Evolutionary conservation across 192 early-diverging fungal species (phyloP).

Genomic region (Linnemannia zychae): DNA sequence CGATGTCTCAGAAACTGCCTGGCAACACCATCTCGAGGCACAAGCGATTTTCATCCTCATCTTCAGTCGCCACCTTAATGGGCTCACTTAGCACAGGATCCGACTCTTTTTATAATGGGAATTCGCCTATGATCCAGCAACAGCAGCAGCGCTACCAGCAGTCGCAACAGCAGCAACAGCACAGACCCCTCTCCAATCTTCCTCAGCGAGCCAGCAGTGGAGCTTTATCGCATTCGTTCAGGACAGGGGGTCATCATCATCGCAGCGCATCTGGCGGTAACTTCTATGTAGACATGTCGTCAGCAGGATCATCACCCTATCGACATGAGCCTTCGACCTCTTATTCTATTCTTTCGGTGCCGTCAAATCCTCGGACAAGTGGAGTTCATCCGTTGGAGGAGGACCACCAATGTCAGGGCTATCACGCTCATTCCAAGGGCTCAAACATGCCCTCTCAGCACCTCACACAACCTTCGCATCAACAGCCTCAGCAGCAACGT

Average conservation of each 20-base stretch:
- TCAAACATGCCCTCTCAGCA: background rate
- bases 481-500: slow-evolving; percentile 2
- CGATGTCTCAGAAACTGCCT: background rate
- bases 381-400: slow-evolving; percentile 37
- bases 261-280: slow-evolving; percentile 38
- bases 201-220: slow-evolving; percentile 13
- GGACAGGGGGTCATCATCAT: slow-evolving; percentile 28
- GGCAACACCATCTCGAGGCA: slow-evolving; percentile 15
- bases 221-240: slow-evolving; percentile 18
- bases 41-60: slow-evolving; percentile 49
- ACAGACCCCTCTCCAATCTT: background rate
- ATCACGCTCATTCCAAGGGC: slow-evolving; percentile 8
- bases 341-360: background rate
- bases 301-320: slow-evolving; percentile 26
- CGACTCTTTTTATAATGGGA: slow-evolving; percentile 19
- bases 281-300: slow-evolving; percentile 33
- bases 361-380: slow-evolving; percentile 18
- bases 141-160: too few species aligned
- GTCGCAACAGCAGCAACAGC: slow-evolving; percentile 13
- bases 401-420: slow-evolving; percentile 11
- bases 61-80: slow-evolving; percentile 28
- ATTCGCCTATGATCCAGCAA: slow-evolving; percentile 16
- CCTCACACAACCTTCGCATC: background rate
- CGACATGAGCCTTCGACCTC: background rate
- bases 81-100: slow-evolving; percentile 4